phyloP scores from a whole-genome alignment of 2,329 filamentous ascomycete genomes.

The Tolypocladium cylindrosporum region DNA sequence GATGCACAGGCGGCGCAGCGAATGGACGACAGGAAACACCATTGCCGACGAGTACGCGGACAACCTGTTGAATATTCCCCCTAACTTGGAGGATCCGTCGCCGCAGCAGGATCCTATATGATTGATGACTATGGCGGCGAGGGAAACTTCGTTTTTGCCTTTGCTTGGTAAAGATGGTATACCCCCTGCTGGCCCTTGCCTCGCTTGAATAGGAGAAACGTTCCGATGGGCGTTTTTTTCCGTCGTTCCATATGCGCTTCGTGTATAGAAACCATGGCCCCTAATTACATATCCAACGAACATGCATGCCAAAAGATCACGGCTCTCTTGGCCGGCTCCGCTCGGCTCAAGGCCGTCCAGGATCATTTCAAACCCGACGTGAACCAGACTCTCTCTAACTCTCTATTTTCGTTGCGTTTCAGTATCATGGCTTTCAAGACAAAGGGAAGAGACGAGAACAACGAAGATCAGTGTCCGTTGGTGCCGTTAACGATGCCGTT shows the following conservation, averaged over 20 bases:
- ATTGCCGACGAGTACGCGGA: slow-evolving; percentile 21
- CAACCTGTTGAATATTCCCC: slow-evolving; percentile 11
- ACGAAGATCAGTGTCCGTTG: slow-evolving; percentile 12
- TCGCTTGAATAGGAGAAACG: background rate
- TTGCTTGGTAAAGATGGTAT: background rate
- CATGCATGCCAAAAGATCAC: background rate
- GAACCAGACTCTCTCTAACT: slow-evolving; percentile 1
- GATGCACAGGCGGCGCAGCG: slow-evolving; percentile 24
- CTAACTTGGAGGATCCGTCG: slow-evolving; percentile 4
- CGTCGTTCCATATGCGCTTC: background rate
- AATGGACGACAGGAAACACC: slow-evolving; percentile 17
- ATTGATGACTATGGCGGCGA: background rate
- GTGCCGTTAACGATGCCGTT: slow-evolving; percentile 16
- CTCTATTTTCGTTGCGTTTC: slow-evolving; percentile 1
- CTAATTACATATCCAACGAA: background rate
- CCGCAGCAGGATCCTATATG: background rate
- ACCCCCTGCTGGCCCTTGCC: background rate
- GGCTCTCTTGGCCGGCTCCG: background rate
- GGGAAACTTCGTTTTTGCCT: background rate
- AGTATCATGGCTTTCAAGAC: background rate
- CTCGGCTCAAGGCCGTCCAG: background rate
- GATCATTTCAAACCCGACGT: background rate
- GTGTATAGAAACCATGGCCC: background rate
- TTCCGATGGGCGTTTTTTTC: background rate
- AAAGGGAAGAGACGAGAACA: background rate